Conservation (phyloP, 2,329 filamentous ascomycete genomes). For the Dactylellina cionopaga region DNA sequence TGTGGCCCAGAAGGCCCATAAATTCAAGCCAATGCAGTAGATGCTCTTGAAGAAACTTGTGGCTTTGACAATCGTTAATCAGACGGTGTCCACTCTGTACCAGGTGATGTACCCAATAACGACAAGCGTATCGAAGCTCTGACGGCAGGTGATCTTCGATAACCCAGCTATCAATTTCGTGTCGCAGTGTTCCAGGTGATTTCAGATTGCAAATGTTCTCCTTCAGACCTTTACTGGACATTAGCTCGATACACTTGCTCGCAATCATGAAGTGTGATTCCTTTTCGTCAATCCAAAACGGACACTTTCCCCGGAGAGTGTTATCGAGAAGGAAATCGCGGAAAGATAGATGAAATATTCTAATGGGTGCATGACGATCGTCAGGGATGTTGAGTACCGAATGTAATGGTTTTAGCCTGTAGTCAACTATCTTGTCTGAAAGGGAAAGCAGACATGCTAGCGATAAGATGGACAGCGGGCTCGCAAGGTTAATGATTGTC, state of each 20-base stretch:
- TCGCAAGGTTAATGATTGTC: neutral
- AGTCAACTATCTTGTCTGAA: neutral
- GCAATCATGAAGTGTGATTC: conserved; percentile 59
- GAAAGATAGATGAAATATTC: conserved; percentile 20
- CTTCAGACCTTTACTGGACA: conserved; percentile 54
- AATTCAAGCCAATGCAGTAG: conserved; percentile 61
- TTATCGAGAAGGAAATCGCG: conserved; percentile 5
- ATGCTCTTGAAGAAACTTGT: conserved; percentile 58
- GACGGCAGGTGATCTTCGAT: conserved; percentile 57
- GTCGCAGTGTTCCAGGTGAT: conserved; percentile 37
- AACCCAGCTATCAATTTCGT: conserved; percentile 48
- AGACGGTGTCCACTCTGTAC: conserved; percentile 57
- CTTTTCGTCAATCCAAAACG: conserved; percentile 22
- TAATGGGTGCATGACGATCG: neutral
- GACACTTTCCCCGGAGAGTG: neutral
- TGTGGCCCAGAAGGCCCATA: conserved; percentile 57
- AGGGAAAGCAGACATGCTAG: neutral
- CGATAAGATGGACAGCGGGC: no score
- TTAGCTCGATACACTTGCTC: conserved; percentile 18
- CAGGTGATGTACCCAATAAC: conserved; percentile 12
- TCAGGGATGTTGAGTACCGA: conserved; percentile 2
- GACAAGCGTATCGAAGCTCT: conserved; percentile 59
- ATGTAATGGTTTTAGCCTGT: neutral
- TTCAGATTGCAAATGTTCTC: conserved; percentile 57
- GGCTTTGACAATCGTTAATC: conserved; percentile 56